Percentiles rank a stretch among this genome's conserved stretches.
Conservation (phyloP, 768 basidiomycete genomes). For the Lentinula raphanica region DNA sequence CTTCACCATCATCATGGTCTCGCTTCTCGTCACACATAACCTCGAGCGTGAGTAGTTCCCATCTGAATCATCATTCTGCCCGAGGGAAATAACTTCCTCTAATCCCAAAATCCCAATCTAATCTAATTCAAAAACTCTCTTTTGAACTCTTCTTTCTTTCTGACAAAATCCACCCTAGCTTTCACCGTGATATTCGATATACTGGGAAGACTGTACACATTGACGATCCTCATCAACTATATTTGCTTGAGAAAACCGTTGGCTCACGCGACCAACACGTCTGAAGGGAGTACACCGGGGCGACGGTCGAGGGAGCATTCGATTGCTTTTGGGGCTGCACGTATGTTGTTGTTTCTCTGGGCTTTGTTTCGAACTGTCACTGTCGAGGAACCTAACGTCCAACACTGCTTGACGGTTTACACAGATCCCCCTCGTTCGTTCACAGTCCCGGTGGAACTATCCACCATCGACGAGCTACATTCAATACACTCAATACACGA, state of each 20-base stretch:
- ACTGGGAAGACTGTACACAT: neutral
- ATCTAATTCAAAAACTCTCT: too few relatives aligned
- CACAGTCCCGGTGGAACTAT: neutral
- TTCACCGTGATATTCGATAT: neutral
- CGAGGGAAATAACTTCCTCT: too few relatives aligned
- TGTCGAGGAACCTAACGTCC: neutral
- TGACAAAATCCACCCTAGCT: too few relatives aligned
- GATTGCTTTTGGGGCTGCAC: neutral
- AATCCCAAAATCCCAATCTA: too few relatives aligned
- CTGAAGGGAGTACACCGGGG: neutral
- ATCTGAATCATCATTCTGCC: neutral
- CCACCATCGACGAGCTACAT: neutral
- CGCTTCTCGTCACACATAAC: neutral
- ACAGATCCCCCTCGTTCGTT: neutral
- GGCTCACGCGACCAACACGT: neutral
- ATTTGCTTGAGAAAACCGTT: neutral
- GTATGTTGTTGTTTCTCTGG: neutral
- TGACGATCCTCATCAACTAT: conserved; percentile 4
- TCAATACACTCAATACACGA: neutral
- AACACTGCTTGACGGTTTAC: too few relatives aligned
- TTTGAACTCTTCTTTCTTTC: neutral
- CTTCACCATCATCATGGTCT: neutral
- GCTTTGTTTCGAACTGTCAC: too few relatives aligned
- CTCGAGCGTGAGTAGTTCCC: conserved; percentile 2
- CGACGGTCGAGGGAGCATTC: neutral